Base-by-base conservation (phyloP, 176 grass and related monocot genomes). In the Aegilops longissima region DNA sequence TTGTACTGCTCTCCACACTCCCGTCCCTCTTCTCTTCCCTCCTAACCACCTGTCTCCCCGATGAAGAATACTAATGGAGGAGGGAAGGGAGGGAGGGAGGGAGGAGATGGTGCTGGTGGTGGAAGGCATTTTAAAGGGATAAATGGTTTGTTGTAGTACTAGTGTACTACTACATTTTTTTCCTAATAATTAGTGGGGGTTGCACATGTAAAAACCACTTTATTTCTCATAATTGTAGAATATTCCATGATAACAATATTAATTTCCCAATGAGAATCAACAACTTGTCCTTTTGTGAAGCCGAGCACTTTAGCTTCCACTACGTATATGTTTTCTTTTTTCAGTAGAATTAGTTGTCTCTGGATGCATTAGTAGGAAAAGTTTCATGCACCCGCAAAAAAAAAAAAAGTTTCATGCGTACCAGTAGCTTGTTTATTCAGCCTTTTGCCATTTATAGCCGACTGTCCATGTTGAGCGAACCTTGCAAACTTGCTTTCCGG, bases 401-500 rank as follows among this genome's bases (percentile, higher is more conserved):
- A 25, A 25, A 25, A 25, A 25, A 25, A 25, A 29, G 70, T 35
- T 62, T 27, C 70, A 1, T 72, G 69, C 5, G 38, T 21, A 3
- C 61, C 5, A 3, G 47, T 79, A 59, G 20, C 89, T 83, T 87
- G 84, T 82, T 64, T 64, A 23, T 44, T 86, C 17, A 82, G 40
- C 64, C 0, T 35, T 83, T 78, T 58, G 65, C 33, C 77, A 14
- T 31, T 25, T 66, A 4, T 25, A 65, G 39, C 21, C n/a, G 31
- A 21, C 8, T 68, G 44, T 29, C 66, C 75, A 47, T 36, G 33
- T 31, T 61, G 49, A 77, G 24, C 34, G 30, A 9, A 58, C 18
- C 65, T 73, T 73, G 16, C 79, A 83, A 75, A 59, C 80, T 21
- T 75, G 59, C 66, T 90, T 90, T 90, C 72, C 30, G 84, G 74